Conservation (phyloP, 768 basidiomycete species). For the Suillus occidentalis region DNA sequence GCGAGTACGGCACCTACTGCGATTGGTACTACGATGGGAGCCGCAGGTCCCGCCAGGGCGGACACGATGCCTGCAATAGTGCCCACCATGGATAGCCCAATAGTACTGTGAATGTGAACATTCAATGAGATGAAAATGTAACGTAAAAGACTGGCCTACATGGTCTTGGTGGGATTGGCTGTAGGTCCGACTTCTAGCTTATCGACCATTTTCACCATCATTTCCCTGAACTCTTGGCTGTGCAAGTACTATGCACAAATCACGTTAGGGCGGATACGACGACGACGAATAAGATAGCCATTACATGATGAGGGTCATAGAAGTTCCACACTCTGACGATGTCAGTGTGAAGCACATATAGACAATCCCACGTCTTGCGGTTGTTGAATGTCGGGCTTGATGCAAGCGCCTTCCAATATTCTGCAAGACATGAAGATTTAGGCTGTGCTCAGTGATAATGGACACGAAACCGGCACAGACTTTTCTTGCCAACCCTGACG, state of each 20-base stretch:
- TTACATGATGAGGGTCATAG: slow-evolving; percentile 5
- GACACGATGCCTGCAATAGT: neutral
- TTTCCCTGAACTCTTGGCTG: neutral
- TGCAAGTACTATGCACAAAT: neutral
- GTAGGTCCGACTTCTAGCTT: neutral
- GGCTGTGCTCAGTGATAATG: slow-evolving; percentile 4
- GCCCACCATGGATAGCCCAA: neutral
- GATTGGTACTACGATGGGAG: neutral
- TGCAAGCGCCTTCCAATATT: slow-evolving; percentile 19
- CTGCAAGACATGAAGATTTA: slow-evolving; percentile 5
- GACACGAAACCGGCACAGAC: slow-evolving; percentile 8
- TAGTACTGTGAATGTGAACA: neutral
- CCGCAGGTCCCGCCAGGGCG: neutral
- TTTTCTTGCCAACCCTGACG: slow-evolving; percentile 7
- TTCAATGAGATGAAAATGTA: neutral
- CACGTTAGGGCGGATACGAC: neutral
- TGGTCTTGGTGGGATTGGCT: neutral
- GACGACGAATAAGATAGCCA: neutral
- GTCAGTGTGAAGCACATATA: slow-evolving; percentile 19
- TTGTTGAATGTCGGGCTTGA: slow-evolving; percentile 14
- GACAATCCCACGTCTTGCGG: slow-evolving; percentile 5
- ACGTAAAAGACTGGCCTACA: neutral
- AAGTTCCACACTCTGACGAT: slow-evolving; percentile 24
- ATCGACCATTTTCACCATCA: neutral
- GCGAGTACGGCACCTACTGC: neutral